phyloP scores from a whole-genome alignment of 768 basidiomycete species.

The Suillus weaverae region DNA sequence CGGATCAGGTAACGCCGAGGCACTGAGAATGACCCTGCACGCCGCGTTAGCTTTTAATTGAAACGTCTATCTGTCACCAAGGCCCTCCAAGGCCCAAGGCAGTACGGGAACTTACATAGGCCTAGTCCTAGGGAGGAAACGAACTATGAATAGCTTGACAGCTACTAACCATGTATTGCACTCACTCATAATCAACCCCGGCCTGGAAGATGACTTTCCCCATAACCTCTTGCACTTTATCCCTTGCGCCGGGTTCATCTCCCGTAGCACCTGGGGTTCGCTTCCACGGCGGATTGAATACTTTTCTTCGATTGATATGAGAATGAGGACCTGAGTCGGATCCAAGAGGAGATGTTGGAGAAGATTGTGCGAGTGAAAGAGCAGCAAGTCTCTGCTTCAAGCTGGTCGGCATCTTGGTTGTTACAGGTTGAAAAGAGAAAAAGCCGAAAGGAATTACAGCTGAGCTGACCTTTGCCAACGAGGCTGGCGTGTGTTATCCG shows the following conservation, averaged over 20 bases:
- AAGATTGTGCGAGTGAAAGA: conserved; percentile 53
- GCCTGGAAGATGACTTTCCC: conserved; percentile 80
- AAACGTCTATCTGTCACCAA: conserved; percentile 1
- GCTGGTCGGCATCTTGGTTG: conserved; percentile 34
- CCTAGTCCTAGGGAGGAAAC: conserved; percentile 57
- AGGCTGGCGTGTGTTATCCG: background rate
- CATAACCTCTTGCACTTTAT: conserved; percentile 65
- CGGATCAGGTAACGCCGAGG: conserved; percentile 82
- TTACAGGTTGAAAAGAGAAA: background rate
- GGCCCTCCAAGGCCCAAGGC: background rate
- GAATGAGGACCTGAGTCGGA: conserved; percentile 17
- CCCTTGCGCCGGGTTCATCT: conserved; percentile 31
- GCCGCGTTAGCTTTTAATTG: background rate
- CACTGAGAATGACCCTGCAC: conserved; percentile 79
- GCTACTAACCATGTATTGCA: conserved; percentile 14
- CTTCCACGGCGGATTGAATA: conserved; percentile 59
- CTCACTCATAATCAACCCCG: conserved; percentile 87
- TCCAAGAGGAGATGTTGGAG: conserved; percentile 40
- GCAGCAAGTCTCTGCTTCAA: conserved; percentile 71
- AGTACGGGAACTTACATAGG: conserved; percentile 64
- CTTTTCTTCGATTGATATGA: conserved; percentile 35
- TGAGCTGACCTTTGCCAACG: background rate
- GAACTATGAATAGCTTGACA: conserved; percentile 7
- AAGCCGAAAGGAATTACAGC: background rate
- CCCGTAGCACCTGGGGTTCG: conserved; percentile 29